Evolutionary conservation across 495 filamentous ascomycete species (phyloP), one percentile per base, ranked within the genome.

Genomic region (Podospora didyma): DNA sequence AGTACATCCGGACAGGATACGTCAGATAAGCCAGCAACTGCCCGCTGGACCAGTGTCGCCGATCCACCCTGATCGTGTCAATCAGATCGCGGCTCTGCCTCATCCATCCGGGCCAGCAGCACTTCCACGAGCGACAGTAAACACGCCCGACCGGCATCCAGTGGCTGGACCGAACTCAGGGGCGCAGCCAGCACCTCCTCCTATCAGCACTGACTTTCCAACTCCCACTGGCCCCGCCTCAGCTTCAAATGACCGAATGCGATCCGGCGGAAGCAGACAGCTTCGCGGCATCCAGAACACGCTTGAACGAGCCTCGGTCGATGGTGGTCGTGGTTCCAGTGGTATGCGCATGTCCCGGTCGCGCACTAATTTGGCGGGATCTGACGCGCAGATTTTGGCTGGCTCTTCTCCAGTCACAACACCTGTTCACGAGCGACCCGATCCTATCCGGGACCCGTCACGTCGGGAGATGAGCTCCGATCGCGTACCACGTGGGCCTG

Each of bases 51-150:
- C 51, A 10, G 61, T 56, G 17, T 19, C 64, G 35, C 55, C 68
- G 28, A 70, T 83, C 22, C 79, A 83, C 59, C 79, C 80, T 2
- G 79, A 82, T 64, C 75, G 80, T 24, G 65, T 82, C 60, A 66
- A 64, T 44, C 75, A 74, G 53, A 63, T 66, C 51, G 57, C 46
- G 9, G 49, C 39, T 4, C 39, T 23, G 11, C 47, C 52, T 46
- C 64, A 58, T 22, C 66, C 64, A 23, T 21, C 62, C n/a, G 60
- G 61, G 3, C 59, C 62, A 26, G 26, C 37, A 47, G 37, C 67
- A 19, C 58, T 69, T 51, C 45, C 63, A 22, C 60, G 69, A 41
- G 62, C 71, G 22, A 64, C 68, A 16, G 55, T 70, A 21, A 63
- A 64, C 46, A 73, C 72, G 1, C 56, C 65, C 11, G 68, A 69